Conservation (phyloP, 495 filamentous ascomycete species). For the Penicillium tannophilum region DNA sequence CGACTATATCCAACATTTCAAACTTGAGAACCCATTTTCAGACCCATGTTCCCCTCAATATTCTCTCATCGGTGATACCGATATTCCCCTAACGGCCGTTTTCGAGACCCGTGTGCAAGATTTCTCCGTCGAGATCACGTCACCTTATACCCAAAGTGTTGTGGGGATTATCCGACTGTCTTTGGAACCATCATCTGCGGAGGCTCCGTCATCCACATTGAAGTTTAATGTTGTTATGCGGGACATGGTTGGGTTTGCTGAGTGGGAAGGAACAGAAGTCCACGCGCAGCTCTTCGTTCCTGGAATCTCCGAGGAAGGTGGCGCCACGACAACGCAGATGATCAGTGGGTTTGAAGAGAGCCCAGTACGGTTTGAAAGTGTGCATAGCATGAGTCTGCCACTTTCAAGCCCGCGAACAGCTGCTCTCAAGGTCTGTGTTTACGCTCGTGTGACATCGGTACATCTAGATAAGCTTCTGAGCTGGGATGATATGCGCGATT, state of each 20-base stretch:
- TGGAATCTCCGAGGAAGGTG: constrained; percentile 87
- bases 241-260: constrained; percentile 92
- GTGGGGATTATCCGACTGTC: constrained; percentile 89
- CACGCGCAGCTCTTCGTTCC: constrained; percentile 96
- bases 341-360: constrained; percentile 93
- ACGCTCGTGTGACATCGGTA: constrained; percentile 87
- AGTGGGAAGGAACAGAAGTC: constrained; percentile 92
- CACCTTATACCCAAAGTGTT: constrained; percentile 87
- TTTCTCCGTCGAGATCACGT: constrained; percentile 84
- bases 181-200: constrained; percentile 89
- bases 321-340: constrained; percentile 91
- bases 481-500: constrained; percentile 97
- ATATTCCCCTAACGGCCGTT: constrained; percentile 90
- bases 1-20: constrained; percentile 77
- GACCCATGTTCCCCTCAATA: constrained; percentile 89
- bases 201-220: constrained; percentile 86
- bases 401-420: constrained; percentile 74
- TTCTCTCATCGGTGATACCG: constrained; percentile 89
- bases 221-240: constrained; percentile 99
- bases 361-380: constrained; percentile 93
- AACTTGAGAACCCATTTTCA: constrained; percentile 72
- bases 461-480: constrained; percentile 96
- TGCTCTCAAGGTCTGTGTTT: constrained; percentile 85
- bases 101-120: constrained; percentile 96
- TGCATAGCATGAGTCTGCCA: constrained; percentile 98